These are phyloP conservation scores for Oryza glumipatula DNA, from an alignment of 176 grass and related monocot genomes.

Conservation along the genomic window DNA sequence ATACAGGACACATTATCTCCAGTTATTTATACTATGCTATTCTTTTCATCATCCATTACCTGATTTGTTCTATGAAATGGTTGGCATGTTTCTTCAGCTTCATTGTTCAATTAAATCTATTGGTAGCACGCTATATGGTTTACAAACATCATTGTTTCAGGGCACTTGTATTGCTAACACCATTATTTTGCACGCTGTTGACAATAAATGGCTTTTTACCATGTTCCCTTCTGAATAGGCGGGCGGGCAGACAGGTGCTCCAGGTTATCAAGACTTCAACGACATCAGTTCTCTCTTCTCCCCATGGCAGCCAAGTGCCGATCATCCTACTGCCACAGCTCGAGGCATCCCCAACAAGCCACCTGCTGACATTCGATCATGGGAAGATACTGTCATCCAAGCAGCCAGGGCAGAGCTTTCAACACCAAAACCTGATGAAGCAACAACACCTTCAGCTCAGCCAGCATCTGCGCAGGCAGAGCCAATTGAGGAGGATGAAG, in stretches of 20 bases:
- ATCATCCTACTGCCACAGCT: constrained; percentile 6
- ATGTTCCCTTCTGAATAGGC: constrained; percentile 36
- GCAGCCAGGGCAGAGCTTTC: constrained; percentile 15
- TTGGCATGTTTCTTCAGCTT: constrained; percentile 27
- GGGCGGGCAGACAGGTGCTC: constrained; percentile 3
- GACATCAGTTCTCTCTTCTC: constrained; percentile 20
- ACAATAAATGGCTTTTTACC: constrained; percentile 1
- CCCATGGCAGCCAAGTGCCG: background rate
- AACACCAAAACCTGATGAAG: background rate
- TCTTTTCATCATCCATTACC: background rate
- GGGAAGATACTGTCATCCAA: background rate
- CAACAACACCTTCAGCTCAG: background rate
- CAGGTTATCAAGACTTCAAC: constrained; percentile 20
- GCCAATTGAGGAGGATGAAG: background rate
- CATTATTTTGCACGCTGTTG: background rate
- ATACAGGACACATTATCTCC: background rate
- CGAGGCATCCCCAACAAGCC: background rate
- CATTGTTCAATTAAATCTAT: background rate
- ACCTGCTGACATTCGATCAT: constrained; percentile 1
- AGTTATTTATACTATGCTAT: background rate
- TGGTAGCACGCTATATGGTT: background rate
- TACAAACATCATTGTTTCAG: background rate
- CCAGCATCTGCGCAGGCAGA: background rate
- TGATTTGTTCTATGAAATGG: constrained; percentile 9
- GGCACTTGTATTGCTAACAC: background rate